Conservation (phyloP, 176 grass and related monocot genomes). For the Miscanthus lutarioriparius region DNA sequence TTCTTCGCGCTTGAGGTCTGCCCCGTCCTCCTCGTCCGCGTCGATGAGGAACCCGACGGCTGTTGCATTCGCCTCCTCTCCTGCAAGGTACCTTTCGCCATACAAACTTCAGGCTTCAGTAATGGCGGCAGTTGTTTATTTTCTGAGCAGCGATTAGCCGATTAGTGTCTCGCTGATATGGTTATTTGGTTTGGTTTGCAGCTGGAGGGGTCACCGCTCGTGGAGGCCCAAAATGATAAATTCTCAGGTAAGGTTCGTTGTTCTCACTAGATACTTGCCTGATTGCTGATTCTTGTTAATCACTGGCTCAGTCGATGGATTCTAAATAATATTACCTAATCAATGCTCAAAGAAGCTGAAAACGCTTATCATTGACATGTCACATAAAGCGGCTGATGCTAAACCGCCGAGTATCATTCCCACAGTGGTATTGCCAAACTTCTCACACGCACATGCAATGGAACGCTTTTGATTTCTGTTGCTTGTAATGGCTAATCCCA, state of each 20-base stretch:
- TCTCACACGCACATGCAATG: neutral
- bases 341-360: neutral
- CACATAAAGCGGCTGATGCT: neutral
- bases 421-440: neutral
- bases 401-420: neutral
- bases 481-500: neutral
- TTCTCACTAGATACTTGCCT: neutral
- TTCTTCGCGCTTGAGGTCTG: conserved; percentile 97
- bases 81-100: conserved; percentile 57
- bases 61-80: conserved; percentile 91
- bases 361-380: neutral
- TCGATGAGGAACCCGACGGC: conserved; percentile 79
- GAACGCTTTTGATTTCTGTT: neutral
- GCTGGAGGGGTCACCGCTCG: conserved; percentile 89
- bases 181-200: conserved; percentile 25
- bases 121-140: neutral
- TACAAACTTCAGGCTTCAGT: neutral
- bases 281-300: neutral
- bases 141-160: neutral
- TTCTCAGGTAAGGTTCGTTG: conserved; percentile 64
- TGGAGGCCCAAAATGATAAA: conserved; percentile 97
- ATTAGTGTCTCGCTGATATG: neutral
- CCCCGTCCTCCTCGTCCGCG: conserved; percentile 87
- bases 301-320: neutral
- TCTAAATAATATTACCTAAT: neutral